phyloP scores from a whole-genome alignment of 2,329 filamentous ascomycete species.

The Ceratocystis diversiconidia region DNA sequence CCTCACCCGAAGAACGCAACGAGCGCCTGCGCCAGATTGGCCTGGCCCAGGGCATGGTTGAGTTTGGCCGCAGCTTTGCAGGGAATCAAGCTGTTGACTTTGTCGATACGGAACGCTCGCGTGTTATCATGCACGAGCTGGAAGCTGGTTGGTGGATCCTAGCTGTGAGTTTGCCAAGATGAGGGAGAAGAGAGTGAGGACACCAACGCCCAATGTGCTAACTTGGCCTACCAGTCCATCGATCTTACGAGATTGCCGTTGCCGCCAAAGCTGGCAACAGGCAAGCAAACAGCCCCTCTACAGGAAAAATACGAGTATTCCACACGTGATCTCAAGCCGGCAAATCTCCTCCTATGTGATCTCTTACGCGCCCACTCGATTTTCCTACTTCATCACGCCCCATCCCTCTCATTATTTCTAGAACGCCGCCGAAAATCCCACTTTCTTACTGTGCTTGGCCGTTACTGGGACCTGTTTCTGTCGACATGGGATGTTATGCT shows the following conservation, averaged over 20 bases:
- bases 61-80: slow-evolving; percentile 81
- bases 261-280: slow-evolving; percentile 37
- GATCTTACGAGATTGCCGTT: slow-evolving; percentile 61
- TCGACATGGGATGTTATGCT: slow-evolving; percentile 78
- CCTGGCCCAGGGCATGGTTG: slow-evolving; percentile 90
- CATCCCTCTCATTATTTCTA: slow-evolving; percentile 57
- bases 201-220: background rate
- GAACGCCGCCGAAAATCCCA: slow-evolving; percentile 40
- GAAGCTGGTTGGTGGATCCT: slow-evolving; percentile 93
- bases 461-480: slow-evolving; percentile 63
- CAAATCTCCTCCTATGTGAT: slow-evolving; percentile 63
- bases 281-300: slow-evolving; percentile 28
- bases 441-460: slow-evolving; percentile 58
- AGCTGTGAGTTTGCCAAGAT: slow-evolving; percentile 40
- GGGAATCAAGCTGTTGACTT: slow-evolving; percentile 61
- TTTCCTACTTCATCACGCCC: slow-evolving; percentile 78
- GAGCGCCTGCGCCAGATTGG: slow-evolving; percentile 85
- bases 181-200: background rate
- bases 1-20: slow-evolving; percentile 56
- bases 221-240: slow-evolving; percentile 43
- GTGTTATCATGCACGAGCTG: slow-evolving; percentile 73
- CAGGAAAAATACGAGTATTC: slow-evolving; percentile 58
- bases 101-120: slow-evolving; percentile 80
- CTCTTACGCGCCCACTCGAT: slow-evolving; percentile 66
- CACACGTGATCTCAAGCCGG: slow-evolving; percentile 74